These are phyloP conservation scores for Penicillium oxalicum DNA, from an alignment of 2,329 filamentous ascomycete genomes.

Conservation along the genomic window DNA sequence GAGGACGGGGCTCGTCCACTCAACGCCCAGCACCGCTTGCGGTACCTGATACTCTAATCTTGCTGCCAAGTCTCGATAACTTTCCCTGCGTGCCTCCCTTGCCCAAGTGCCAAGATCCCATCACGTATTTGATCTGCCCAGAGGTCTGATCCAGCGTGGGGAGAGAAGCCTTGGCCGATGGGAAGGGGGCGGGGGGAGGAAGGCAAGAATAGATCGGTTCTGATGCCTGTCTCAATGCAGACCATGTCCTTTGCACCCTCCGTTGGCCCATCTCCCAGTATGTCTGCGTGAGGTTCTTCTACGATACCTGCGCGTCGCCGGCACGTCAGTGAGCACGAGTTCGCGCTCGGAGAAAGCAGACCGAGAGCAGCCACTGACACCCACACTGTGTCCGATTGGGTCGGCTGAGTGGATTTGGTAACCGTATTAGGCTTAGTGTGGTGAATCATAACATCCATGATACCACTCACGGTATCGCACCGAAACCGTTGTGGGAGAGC, in stretches of 20 bases:
- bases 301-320: background rate
- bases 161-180: no score
- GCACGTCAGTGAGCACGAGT: conserved; percentile 1
- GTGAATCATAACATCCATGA: background rate
- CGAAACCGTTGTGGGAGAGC: no score
- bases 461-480: background rate
- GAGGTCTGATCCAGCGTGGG: no score
- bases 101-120: background rate
- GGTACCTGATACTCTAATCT: background rate
- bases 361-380: conserved; percentile 9
- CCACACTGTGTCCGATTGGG: background rate
- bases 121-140: background rate
- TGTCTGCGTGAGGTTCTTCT: no score
- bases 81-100: background rate
- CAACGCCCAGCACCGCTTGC: background rate
- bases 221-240: no score
- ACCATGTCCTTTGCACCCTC: no score
- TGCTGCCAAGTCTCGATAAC: background rate
- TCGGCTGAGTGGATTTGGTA: background rate
- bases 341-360: background rate
- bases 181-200: no score
- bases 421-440: background rate
- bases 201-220: no score
- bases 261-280: no score
- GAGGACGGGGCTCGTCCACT: background rate